Base-by-base conservation (phyloP, 2,329 filamentous ascomycete species). In the Verticillium longisporum region DNA sequence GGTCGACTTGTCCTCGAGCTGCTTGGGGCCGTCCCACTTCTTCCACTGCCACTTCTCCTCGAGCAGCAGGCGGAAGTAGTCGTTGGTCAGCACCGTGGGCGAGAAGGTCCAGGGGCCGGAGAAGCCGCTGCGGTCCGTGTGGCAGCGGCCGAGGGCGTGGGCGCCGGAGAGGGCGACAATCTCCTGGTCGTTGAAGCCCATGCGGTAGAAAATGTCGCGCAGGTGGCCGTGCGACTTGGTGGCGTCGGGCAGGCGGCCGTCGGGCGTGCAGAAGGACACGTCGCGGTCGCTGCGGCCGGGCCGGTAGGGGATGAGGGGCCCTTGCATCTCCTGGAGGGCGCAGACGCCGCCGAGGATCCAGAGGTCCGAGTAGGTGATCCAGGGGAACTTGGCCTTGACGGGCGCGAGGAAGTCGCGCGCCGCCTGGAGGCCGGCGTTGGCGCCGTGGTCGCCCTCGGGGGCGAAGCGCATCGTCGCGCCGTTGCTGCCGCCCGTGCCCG, bases 171-270 rank as follows among this genome's bases (percentile, higher is more conserved):
- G 85, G 34, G 94, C 95, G 55, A 97, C 94, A 73, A 98, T 98
- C 78, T 97, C 93, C 71, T 90, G 90, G 79, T 99, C 94, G 76
- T 95, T 89, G 84, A 97, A 98, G 68, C 94, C 94, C 94, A 98
- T 98, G 74, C 94, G 92, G 76, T 88, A 86, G 78, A 98, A 99
- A 81, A 98, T 94, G 78, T 86, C 85, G 71, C 95, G 89, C 69
- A 98, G 84, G 79, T 98, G 94, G 72, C 87, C 85, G 64, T 87
- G 81, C 63, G 85, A 89, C 83, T 97, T 86, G 69, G 86, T 75
- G 58, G 84, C 94, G 74, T 99, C 92, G 65, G 93, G 83, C 34
- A 86, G 83, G 75, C 94, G 92, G 67, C 95, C 95, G 72, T 97
- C 93, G 58, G 95, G 95, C 33, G 95, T 97, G 85, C 93, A 97